Conservation (phyloP, 345 rosid species). For the Populus pruinosa region DNA sequence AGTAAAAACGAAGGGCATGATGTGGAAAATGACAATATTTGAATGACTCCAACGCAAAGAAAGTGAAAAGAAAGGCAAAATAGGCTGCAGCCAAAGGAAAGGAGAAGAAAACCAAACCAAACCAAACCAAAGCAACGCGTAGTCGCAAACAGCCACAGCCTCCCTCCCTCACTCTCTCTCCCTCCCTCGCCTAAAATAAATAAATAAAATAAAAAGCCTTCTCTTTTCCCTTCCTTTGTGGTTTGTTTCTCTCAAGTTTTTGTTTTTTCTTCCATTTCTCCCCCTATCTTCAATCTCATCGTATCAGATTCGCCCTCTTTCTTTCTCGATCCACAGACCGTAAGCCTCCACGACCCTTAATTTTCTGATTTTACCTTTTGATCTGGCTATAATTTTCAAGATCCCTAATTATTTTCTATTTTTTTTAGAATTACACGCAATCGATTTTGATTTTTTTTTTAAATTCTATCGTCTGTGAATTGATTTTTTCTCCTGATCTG, state of each 20-base stretch:
- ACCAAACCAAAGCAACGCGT: constrained; percentile 21
- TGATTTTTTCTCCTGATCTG: constrained; percentile 7
- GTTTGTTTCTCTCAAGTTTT: constrained; percentile 6
- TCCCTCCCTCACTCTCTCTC: background rate
- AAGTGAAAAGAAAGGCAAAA: background rate
- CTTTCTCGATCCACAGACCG: constrained; percentile 36
- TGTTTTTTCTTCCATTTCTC: constrained; percentile 2
- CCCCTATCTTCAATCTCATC: constrained; percentile 31
- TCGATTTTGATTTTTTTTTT: background rate
- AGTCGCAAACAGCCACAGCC: background rate
- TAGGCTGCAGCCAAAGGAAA: constrained; percentile 21
- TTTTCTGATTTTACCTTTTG: constrained; percentile 12
- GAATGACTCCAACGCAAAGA: constrained; percentile 26
- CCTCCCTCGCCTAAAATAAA: background rate
- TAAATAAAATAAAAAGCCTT: background rate
- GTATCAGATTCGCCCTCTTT: constrained; percentile 30
- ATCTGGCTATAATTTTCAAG: constrained; percentile 17
- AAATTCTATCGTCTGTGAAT: background rate
- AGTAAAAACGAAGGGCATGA: constrained; percentile 14
- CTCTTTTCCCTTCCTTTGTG: constrained; percentile 13
- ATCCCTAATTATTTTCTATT: constrained; percentile 24
- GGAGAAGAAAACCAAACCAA: too few species aligned
- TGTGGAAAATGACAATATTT: constrained; percentile 15
- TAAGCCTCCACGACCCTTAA: constrained; percentile 34
- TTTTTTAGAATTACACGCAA: background rate